Conservation (phyloP, 1,284 basidiomycete genomes). For the Pascua guehoae region DNA sequence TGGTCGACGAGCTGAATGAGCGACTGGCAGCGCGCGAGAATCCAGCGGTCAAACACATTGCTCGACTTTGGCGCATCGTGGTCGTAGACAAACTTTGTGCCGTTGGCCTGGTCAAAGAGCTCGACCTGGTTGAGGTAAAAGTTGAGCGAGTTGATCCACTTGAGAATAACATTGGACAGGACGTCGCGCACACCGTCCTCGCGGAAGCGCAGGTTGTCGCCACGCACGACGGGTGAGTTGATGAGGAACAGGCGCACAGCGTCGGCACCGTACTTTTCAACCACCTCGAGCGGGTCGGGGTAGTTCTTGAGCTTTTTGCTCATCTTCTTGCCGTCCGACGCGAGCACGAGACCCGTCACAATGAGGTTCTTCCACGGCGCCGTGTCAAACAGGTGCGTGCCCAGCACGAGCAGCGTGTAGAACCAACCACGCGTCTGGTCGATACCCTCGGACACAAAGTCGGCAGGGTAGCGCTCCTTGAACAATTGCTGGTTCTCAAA, state of each 20-base stretch:
- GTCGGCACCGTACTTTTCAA: slow-evolving; percentile 92
- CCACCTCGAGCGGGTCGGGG: slow-evolving; percentile 91
- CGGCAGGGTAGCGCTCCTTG: slow-evolving; percentile 85
- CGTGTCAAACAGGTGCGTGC: slow-evolving; percentile 85
- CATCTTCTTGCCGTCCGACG: slow-evolving; percentile 99
- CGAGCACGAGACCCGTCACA: slow-evolving; percentile 91
- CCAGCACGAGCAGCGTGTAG: slow-evolving; percentile 94
- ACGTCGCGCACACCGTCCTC: slow-evolving; percentile 98
- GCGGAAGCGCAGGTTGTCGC: slow-evolving; percentile 95
- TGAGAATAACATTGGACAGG: slow-evolving; percentile 87
- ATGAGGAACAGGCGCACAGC: slow-evolving; percentile 97
- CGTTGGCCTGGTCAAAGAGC: slow-evolving; percentile 77
- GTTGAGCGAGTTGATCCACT: slow-evolving; percentile 99
- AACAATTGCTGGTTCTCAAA: slow-evolving; percentile 80
- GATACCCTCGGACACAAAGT: slow-evolving; percentile 97
- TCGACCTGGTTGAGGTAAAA: slow-evolving; percentile 98
- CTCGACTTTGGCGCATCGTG: slow-evolving; percentile 75
- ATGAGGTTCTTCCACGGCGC: slow-evolving; percentile 99
- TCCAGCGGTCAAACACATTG: slow-evolving; percentile 99
- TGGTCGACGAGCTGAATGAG: slow-evolving; percentile 85
- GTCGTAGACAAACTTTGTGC: slow-evolving; percentile 80
- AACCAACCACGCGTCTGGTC: slow-evolving; percentile 98
- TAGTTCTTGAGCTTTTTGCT: slow-evolving; percentile 97
- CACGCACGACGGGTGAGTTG: slow-evolving; percentile 97
- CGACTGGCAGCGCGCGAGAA: slow-evolving; percentile 93